phyloP scores from a whole-genome alignment of 2,329 filamentous ascomycete genomes.

The Aspergillus piperis region DNA sequence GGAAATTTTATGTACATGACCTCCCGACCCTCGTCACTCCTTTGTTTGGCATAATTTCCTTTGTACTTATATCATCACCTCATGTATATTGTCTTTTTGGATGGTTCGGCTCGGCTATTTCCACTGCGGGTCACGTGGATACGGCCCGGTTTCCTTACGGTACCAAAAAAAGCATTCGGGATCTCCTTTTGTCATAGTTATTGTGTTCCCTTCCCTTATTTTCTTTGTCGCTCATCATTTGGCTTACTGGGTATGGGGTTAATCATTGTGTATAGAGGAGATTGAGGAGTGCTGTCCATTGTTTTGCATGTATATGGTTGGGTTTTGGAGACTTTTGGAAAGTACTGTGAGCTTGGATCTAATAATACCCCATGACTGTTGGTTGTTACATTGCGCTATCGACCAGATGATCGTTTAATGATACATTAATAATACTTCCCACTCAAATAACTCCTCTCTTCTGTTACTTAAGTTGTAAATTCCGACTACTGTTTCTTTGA shows the following conservation, averaged over 20 bases:
- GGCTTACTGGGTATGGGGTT: background rate
- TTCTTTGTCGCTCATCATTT: slow-evolving; percentile 1
- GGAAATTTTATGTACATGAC: slow-evolving; percentile 18
- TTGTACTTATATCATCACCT: slow-evolving; percentile 22
- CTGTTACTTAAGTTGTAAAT: background rate
- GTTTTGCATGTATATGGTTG: slow-evolving; percentile 17
- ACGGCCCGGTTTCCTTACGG: slow-evolving; percentile 7
- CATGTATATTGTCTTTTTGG: slow-evolving; percentile 16
- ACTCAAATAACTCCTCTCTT: background rate
- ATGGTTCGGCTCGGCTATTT: slow-evolving; percentile 8
- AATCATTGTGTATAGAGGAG: slow-evolving; percentile 18
- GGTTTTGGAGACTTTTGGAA: slow-evolving; percentile 1
- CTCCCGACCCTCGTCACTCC: slow-evolving; percentile 20
- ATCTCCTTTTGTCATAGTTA: background rate
- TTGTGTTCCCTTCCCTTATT: slow-evolving; percentile 8
- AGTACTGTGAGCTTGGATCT: slow-evolving; percentile 20
- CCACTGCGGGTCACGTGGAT: slow-evolving; percentile 23
- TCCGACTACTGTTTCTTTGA: background rate
- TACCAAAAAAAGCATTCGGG: slow-evolving; percentile 11
- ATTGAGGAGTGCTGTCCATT: slow-evolving; percentile 9
- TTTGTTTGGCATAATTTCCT: slow-evolving; percentile 20
- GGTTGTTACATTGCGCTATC: slow-evolving; percentile 1
- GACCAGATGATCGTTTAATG: slow-evolving; percentile 3
- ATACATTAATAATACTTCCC: slow-evolving; percentile 6
- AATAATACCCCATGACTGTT: slow-evolving; percentile 27